Base-by-base conservation (phyloP, 306 rosid species). In the Trifolium pratense region DNA sequence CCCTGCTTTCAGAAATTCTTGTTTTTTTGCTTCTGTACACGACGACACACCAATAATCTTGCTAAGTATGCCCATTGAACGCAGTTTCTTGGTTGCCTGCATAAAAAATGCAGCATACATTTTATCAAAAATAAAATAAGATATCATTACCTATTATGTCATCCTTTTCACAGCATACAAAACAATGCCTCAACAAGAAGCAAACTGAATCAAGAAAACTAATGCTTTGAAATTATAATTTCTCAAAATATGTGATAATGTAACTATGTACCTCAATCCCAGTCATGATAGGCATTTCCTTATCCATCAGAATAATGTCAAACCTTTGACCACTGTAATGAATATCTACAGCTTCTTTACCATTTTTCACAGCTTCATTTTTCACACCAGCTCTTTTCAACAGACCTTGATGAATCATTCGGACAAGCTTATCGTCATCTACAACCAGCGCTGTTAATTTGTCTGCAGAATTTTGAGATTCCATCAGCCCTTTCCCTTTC, bases 281-380 rank as follows among this genome's bases (percentile, higher is more conserved):
- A 79, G 82, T 61, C 96, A 89, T 87, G 46, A 86, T 7, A 25
- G 96, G 93, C 97, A 91, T 89, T n/a, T 89, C 93, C 64, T 37
- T 66, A 72, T 89, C 96, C 97, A 89, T 91, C 71, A 91, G 80
- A 71, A 91, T 91, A 7, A 91, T 84, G 66, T 91, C 96, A 79
- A 89, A 91, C 6, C 46, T 66, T 32, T 76, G 75, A 10, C 93
- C 91, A 10, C 69, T 67, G 65, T 48, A 31, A 46, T 84, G 85
- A 71, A 87, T 80, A 16, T 89, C 87, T n/a, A 91, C 36, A 23
- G 97, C 97, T 83, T 91, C 89, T 78, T 87, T 83, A 34, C 97
- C 97, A 49, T 91, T 87, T 52, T 70, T 61, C 16, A 70, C 96
- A 14, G 77, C 86, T 36, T 78, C 79, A 43, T 74, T 74, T 69